Base-by-base conservation (phyloP, 305 asterid genomes). In the Fraxinus sp. region DNA sequence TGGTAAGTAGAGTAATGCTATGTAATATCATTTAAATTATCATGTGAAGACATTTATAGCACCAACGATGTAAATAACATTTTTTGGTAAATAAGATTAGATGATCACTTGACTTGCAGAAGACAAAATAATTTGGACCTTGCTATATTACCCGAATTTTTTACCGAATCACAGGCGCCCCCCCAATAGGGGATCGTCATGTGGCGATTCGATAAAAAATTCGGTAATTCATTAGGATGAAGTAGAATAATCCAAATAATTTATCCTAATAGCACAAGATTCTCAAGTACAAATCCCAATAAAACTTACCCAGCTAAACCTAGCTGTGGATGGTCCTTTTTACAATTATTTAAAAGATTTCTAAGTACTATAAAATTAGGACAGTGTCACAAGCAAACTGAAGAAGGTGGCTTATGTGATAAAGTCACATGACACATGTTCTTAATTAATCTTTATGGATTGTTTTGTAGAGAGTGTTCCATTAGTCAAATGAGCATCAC, bases 361-460 rank as follows among this genome's bases (percentile, higher is more conserved):
- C 79, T 74, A 82, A 55, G 68, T 14, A 24, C 79, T 80, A 76
- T 79, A 75, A 84, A 28, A 81, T 81, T 37, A 83, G 78, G 36
- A 39, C 44, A 35, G 28, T 80, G 7, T 35, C 57, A 39, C 71
- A 80, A 86, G 79, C 73, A 72, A 72, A 81, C 37, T 71, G 80
- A 74, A 81, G 79, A 62, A 84, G 84, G 77, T 80, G 85, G 78
- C 36, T 77, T 75, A 74, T 85, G 57, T 85, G 89, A 79, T 84
- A 68, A 73, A 49, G 80, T 84, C 90, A 90, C 92, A 86, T 85
- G 95, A 88, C 86, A 52, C 89, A 86, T 88, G 87, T 89, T 89
- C 91, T 85, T 86, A 5, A 30, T 70, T 82, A 86, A 73, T 85
- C 83, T 84, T 79, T 74, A 70, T 84, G 82, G 84, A 84, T 83